Percentiles rank a stretch among this genome's conserved stretches.
These are phyloP conservation scores for Sporothrix sp. DNA, from an alignment of 2,329 filamentous ascomycete species.

Conservation along the genomic window DNA sequence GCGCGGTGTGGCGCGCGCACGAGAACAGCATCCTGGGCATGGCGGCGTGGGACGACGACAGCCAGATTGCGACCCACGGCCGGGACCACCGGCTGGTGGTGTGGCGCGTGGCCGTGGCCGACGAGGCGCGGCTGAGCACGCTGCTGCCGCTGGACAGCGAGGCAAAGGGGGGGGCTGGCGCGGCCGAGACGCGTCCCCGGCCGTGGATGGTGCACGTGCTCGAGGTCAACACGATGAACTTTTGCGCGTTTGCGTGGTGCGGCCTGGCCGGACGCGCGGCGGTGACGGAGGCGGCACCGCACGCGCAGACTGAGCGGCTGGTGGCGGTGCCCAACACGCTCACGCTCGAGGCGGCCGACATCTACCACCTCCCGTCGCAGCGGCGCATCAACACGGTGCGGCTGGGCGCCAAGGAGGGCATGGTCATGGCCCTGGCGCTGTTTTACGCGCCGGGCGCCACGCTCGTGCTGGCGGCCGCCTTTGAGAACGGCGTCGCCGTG, in stretches of 20 bases:
- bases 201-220: conserved; percentile 84
- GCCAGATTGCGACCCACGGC: conserved; percentile 71
- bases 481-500: conserved; percentile 72
- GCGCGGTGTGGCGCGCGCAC: conserved; percentile 82
- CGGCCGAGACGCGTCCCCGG: conserved; percentile 37
- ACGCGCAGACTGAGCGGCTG: no score
- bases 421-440: conserved; percentile 77
- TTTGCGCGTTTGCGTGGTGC: conserved; percentile 72
- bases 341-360: conserved; percentile 66
- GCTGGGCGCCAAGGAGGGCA: conserved; percentile 50
- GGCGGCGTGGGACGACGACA: conserved; percentile 53
- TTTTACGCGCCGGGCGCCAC: conserved; percentile 32
- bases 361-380: conserved; percentile 73
- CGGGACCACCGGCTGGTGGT: conserved; percentile 78
- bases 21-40: conserved; percentile 66
- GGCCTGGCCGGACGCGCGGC: neutral
- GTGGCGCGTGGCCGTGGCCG: conserved; percentile 59
- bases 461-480: conserved; percentile 60
- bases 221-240: conserved; percentile 88
- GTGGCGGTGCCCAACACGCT: conserved; percentile 75
- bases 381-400: conserved; percentile 52
- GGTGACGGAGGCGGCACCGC: no score
- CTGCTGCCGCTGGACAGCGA: conserved; percentile 58
- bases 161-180: neutral
- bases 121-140: conserved; percentile 57